Evolutionary conservation across 176 grass and related monocot genomes (phyloP).

Genomic region (Phyllostachys edulis): DNA sequence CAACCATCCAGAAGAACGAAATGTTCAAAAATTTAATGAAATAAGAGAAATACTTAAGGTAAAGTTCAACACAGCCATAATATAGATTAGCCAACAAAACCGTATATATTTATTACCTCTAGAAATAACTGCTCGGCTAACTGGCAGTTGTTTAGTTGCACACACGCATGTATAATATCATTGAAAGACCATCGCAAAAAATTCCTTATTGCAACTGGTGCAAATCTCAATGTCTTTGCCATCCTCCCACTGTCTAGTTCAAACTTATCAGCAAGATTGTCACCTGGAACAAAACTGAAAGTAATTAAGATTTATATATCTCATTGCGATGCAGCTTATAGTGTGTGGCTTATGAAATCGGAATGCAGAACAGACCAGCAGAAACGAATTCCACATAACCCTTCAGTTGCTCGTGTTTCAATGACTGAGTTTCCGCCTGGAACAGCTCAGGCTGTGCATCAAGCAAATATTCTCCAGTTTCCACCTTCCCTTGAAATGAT

Average conservation of each 20-base stretch:
- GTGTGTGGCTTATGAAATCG: background rate
- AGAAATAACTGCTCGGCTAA: slow-evolving; percentile 78
- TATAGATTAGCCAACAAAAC: background rate
- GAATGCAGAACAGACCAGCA: slow-evolving; percentile 34
- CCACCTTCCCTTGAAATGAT: slow-evolving; percentile 31
- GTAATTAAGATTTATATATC: slow-evolving; percentile 39
- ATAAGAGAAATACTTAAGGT: slow-evolving; percentile 2
- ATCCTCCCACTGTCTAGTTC: slow-evolving; percentile 32
- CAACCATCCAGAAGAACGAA: slow-evolving; percentile 27
- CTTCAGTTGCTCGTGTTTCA: slow-evolving; percentile 32
- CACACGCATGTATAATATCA: slow-evolving; percentile 71
- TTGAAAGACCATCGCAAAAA: slow-evolving; percentile 80
- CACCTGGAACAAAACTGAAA: slow-evolving; percentile 39
- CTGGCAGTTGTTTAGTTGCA: slow-evolving; percentile 34
- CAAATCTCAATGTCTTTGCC: slow-evolving; percentile 24
- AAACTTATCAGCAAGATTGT: slow-evolving; percentile 35
- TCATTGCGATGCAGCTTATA: slow-evolving; percentile 2
- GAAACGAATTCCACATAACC: slow-evolving; percentile 23
- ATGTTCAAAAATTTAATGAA: background rate
- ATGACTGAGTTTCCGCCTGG: slow-evolving; percentile 24
- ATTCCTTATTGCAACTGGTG: slow-evolving; percentile 40
- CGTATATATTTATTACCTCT: slow-evolving; percentile 52
- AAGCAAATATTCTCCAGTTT: slow-evolving; percentile 24
- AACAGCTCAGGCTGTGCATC: slow-evolving; percentile 26
- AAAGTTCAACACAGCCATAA: background rate